Evolutionary conservation across 768 basidiomycete genomes (phyloP), one percentile per base, ranked within the genome.

Genomic region (Russula olivacea): DNA sequence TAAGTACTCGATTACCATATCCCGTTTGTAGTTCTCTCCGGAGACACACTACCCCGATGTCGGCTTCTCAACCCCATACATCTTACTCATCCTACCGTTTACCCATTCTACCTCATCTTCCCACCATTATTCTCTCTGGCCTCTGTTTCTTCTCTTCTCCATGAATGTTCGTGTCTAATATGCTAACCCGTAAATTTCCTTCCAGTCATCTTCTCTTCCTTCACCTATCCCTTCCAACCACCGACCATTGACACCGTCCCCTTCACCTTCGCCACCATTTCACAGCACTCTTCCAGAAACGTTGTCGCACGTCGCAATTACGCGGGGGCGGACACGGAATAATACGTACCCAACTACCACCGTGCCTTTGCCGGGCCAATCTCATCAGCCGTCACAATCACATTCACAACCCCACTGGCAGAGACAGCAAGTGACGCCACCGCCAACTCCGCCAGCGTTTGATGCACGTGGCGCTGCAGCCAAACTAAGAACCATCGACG

Each of bases 381-480:
- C 45, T 30, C 55, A 32, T 48, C 30, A 38, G 3, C 41, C 32
- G 19, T 7, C 40, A 12, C 63, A 51, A 3, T 25, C 48, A 12
- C 51, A 30, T 25, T 28, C 41, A 25, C 60, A 30, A 30, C 21
- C 45, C 17, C 67, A 45, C 21, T 48, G 48, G 25, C 58, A 64
- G 21, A 45, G 53, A 45, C 66, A 65, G 28, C 65, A 61, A 55
- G 56, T 54, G 17, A 63, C 72, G 11, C 63, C 73, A 28, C 71
- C 69, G 15, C 73, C 74, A n/a, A 70, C 73, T 19, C 58, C 69
- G 23, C 57, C 72, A 5, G 66, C 75, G 4, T 89, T 89, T 76
- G 84, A 89, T 68, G 84, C 81, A 12, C 80, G 82, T 45, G 79
- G 78, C 23, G 87, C 87, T 7, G 79, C 79, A n/a, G 81, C 78